Percentiles rank a stretch among this genome's conserved stretches.
phyloP scores from a whole-genome alignment of 108 stramenopile species.

The Seminavis robusta region DNA sequence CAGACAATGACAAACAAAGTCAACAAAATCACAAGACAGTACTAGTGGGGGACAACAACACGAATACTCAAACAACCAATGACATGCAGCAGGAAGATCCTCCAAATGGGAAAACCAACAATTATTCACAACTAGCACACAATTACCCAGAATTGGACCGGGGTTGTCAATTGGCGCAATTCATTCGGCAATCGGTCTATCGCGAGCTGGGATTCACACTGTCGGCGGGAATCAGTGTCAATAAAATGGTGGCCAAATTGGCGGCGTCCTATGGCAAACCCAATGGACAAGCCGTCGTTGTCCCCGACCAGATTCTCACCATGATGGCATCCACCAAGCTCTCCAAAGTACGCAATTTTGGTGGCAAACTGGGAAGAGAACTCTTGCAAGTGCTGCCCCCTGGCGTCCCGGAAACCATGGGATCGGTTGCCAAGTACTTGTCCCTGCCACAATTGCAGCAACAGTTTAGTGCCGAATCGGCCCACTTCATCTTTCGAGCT shows the following conservation, averaged over 20 bases:
- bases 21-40: constrained; percentile 3
- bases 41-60: constrained; percentile 7
- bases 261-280: constrained; percentile 85
- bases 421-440: constrained; percentile 45
- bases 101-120: not conserved
- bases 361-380: constrained; percentile 77
- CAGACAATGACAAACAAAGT: not conserved
- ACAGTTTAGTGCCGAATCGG: constrained; percentile 49
- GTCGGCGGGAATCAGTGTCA: constrained; percentile 73
- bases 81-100: not conserved
- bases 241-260: constrained; percentile 80
- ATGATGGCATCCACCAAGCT: constrained; percentile 66
- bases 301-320: constrained; percentile 42
- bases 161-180: constrained; percentile 53
- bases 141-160: constrained; percentile 19
- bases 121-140: constrained; percentile 7
- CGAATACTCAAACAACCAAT: constrained; percentile 1
- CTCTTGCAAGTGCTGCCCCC: constrained; percentile 34
- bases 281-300: constrained; percentile 82
- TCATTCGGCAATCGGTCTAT: constrained; percentile 51
- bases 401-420: constrained; percentile 19
- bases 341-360: constrained; percentile 74
- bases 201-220: constrained; percentile 73
- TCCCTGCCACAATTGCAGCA: constrained; percentile 51
- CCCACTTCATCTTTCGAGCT: constrained; percentile 55